Conservation (phyloP, 176 grass and related monocot genomes). For the Paspalum vaginatum region DNA sequence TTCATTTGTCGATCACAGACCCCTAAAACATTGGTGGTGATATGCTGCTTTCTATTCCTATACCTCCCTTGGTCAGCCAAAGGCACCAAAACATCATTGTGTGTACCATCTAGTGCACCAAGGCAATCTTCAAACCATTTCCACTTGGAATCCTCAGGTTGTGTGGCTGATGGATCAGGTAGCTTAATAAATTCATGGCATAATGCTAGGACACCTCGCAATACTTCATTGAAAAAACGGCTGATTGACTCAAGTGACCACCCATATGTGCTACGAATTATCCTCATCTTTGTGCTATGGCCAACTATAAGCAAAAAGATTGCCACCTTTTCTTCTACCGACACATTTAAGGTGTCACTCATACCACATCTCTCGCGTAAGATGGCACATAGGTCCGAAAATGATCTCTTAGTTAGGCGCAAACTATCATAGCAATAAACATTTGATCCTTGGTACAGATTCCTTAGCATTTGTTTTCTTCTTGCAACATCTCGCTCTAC, state of each 20-base stretch:
- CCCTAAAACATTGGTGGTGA: neutral
- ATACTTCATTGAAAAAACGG: neutral
- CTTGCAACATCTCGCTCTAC: neutral
- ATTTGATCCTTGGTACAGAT: neutral
- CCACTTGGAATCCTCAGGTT: constrained; percentile 42
- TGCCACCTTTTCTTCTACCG: neutral
- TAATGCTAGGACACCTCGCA: neutral
- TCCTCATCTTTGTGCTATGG: neutral
- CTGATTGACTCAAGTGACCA: neutral
- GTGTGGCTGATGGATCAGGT: neutral
- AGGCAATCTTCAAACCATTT: neutral
- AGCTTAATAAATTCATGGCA: neutral
- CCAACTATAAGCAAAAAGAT: neutral
- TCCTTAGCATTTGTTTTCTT: neutral
- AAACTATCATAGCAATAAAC: neutral
- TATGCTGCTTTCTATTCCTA: neutral
- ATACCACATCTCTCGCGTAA: too few relatives aligned
- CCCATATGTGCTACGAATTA: neutral
- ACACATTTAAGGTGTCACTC: neutral
- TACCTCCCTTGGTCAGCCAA: neutral
- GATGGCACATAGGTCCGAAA: neutral
- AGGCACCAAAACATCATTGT: neutral
- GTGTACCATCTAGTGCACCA: neutral
- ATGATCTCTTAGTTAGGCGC: neutral
- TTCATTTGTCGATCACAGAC: neutral